These are phyloP conservation scores for Fusarium sp. DNA, from an alignment of 2,329 filamentous ascomycete species.

Conservation along the genomic window DNA sequence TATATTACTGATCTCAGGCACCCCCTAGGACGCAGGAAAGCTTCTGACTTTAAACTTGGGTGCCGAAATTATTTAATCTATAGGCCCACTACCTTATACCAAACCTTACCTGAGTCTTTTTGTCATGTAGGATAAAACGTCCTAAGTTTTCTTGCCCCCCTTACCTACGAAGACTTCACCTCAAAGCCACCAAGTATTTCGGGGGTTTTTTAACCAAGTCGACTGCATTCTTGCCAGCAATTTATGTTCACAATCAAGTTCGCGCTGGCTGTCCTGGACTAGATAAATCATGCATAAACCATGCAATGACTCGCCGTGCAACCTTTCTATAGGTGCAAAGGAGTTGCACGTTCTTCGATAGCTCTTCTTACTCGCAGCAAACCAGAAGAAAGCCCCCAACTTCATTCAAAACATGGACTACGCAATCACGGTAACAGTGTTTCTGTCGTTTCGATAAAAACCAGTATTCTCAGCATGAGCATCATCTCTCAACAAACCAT, in stretches of 20 bases:
- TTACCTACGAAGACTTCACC: not conserved
- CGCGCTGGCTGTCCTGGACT: not conserved
- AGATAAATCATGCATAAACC: not conserved
- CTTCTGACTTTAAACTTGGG: not conserved
- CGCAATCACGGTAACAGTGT: not conserved
- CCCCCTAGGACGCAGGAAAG: not conserved
- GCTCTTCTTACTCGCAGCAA: not conserved
- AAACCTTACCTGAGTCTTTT: not conserved
- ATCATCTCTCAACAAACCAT: not conserved
- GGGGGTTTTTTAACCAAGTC: not conserved
- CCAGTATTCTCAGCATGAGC: not conserved
- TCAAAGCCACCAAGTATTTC: not conserved
- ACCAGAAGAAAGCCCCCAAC: not conserved
- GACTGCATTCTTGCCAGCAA: not conserved
- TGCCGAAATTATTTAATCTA: not conserved
- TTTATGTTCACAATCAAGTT: not conserved
- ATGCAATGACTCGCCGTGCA: not conserved
- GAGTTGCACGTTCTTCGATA: not conserved
- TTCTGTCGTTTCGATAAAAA: not conserved
- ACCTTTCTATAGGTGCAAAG: not conserved
- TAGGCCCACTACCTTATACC: not conserved
- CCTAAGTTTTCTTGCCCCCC: not conserved
- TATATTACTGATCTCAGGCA: not conserved
- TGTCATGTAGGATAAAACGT: not conserved
- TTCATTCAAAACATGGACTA: not conserved